Evolutionary conservation across 2,329 filamentous ascomycete genomes (phyloP).

Genomic region (Penicillium glabrum): DNA sequence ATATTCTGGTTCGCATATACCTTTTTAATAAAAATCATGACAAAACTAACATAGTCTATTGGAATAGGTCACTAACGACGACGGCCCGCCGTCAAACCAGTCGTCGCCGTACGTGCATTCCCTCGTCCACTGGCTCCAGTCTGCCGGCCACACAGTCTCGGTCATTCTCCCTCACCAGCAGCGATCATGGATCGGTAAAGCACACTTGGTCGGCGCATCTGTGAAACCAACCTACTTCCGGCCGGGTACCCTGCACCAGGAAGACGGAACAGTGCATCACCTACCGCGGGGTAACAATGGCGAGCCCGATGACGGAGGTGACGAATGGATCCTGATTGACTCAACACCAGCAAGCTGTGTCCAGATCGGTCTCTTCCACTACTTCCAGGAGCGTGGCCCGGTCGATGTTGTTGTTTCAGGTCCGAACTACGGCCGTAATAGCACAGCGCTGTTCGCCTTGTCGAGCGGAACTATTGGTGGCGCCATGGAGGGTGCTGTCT

Average conservation of each 20-base stretch:
- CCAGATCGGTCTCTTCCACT: slow-evolving; percentile 79
- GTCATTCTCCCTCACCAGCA: slow-evolving; percentile 90
- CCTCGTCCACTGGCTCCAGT: slow-evolving; percentile 68
- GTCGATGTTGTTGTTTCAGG: slow-evolving; percentile 77
- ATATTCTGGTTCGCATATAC: slow-evolving; percentile 49
- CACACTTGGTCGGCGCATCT: slow-evolving; percentile 88
- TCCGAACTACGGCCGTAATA: slow-evolving; percentile 82
- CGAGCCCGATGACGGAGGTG: slow-evolving; percentile 51
- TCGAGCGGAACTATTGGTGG: slow-evolving; percentile 76
- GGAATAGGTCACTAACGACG: slow-evolving; percentile 63
- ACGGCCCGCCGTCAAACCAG: slow-evolving; percentile 74
- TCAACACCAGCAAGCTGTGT: slow-evolving; percentile 79
- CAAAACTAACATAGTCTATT: not conserved
- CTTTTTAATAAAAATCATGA: not conserved
- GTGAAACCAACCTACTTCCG: slow-evolving; percentile 84
- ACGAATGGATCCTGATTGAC: slow-evolving; percentile 81
- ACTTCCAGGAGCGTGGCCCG: slow-evolving; percentile 69
- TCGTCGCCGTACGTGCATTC: slow-evolving; percentile 80
- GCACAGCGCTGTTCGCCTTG: slow-evolving; percentile 75
- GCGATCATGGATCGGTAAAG: slow-evolving; percentile 97
- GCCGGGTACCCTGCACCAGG: slow-evolving; percentile 59
- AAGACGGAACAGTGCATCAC: slow-evolving; percentile 67
- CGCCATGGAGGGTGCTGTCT: slow-evolving; percentile 74
- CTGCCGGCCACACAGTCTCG: slow-evolving; percentile 80
- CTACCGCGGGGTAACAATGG: slow-evolving; percentile 57